Evolutionary conservation across 108 stramenopile species (phyloP).

Genomic region (Aurantiochytrium sp.): DNA sequence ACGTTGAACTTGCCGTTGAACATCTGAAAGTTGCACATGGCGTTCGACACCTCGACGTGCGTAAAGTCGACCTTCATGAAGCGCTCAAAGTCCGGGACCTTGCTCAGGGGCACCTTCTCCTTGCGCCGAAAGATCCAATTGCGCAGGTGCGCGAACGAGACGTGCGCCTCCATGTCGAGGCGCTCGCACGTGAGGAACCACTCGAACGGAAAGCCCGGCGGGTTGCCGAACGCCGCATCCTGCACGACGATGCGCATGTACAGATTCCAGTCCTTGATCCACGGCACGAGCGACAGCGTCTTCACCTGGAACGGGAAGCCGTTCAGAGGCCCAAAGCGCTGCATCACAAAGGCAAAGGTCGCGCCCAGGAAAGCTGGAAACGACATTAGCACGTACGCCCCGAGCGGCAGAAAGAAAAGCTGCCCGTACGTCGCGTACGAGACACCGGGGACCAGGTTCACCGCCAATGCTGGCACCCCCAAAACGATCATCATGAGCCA

Average conservation of each 20-base stretch:
- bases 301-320: background rate
- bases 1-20: constrained; percentile 23
- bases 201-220: constrained; percentile 22
- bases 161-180: background rate
- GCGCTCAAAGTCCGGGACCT: constrained; percentile 21
- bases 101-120: constrained; percentile 28
- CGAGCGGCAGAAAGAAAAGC: background rate
- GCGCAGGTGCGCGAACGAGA: background rate
- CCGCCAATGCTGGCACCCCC: background rate
- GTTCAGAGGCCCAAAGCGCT: background rate
- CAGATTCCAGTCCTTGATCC: constrained; percentile 21
- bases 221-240: constrained; percentile 21
- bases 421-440: background rate
- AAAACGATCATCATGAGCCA: background rate
- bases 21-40: constrained; percentile 26
- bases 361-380: background rate
- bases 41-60: background rate
- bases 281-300: background rate
- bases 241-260: background rate
- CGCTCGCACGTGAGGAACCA: background rate
- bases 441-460: background rate
- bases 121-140: background rate
- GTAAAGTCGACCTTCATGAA: background rate
- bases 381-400: background rate
- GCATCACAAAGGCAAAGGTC: background rate